Base-by-base conservation (phyloP, 306 rosid species). In the Quercus dentata region DNA sequence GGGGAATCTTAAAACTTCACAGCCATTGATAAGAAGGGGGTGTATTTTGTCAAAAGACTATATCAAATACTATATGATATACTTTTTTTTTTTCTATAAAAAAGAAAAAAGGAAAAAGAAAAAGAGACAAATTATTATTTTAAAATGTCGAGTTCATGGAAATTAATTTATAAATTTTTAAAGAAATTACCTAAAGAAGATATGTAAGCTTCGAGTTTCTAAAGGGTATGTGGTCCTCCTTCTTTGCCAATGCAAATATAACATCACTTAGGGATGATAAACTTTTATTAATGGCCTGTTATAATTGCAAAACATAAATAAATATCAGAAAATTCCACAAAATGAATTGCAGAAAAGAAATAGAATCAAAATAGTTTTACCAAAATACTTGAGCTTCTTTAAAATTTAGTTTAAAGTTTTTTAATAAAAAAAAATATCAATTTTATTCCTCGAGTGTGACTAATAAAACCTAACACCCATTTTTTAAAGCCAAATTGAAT, bases 201-300 rank as follows among this genome's bases (percentile, higher is more conserved):
- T 95, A 95, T 55, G 99, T 95, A 31, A 95, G 99, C 86, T 93
- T 95, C 21, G 98, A 95, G 92, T 95, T 93, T 80, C 99, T 83
- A 84, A 89, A 95, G 65, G 99, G 99, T 23, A 95, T 79, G 49
- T 95, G 88, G 56, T 95, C 99, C 73, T 95, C 98, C 90, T 93
- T 93, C 92, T 93, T 95, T 77, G 98, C 98, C 92, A 95, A 86
- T 64, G 99, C 79, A 81, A 93, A 93, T 86, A 95, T 95, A 33
- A 95, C 99, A 76, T 95, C 99, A 75, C 97, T 93, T 68, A 95
- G 81, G 51, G 92, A 95, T 59, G 99, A 95, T 51, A 95, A 69
- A 79, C 99, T 95, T 84, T 85, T 91, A 73, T 95, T 95, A 79
- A 95, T 95, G 63, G 99, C 96, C 99, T 95, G 85, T 63, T 56